A percentile compares a stretch with the other conserved stretches of the same genome.
Evolutionary conservation across 1,139 yeast species (phyloP).

Genomic region (Zygosaccharomyces sapae): DNA sequence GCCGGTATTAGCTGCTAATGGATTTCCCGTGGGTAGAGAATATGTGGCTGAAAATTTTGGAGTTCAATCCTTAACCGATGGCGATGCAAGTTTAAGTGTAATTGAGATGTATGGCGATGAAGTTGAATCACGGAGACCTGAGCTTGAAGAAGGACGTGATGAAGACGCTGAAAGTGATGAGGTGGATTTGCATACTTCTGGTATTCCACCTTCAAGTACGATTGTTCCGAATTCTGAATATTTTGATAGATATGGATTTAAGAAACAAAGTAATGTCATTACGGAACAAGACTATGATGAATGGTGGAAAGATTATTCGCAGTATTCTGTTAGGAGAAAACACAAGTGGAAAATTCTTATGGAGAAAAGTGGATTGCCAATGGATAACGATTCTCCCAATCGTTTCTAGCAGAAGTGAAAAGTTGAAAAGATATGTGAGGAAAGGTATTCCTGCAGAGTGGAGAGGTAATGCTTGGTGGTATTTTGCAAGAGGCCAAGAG

Average conservation of each 20-base stretch:
- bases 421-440: conserved; percentile 74
- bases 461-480: conserved; percentile 97
- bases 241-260: conserved; percentile 82
- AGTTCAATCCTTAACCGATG: conserved; percentile 16
- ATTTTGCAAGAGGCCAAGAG: conserved; percentile 89
- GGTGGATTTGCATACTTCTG: conserved; percentile 6
- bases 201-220: conserved; percentile 7
- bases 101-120: conserved; percentile 32
- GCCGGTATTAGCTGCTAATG: conserved; percentile 9
- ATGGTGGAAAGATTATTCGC: conserved; percentile 72
- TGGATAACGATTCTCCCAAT: conserved; percentile 38
- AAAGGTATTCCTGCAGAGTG: conserved; percentile 96
- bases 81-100: conserved; percentile 26
- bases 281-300: conserved; percentile 56
- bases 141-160: conserved; percentile 7
- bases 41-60: conserved; percentile 10
- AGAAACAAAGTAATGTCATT: conserved; percentile 54
- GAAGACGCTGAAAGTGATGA: conserved; percentile 16
- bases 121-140: conserved; percentile 18
- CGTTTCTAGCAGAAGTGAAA: conserved; percentile 75
- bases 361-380: conserved; percentile 61
- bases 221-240: conserved; percentile 22
- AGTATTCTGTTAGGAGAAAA: conserved; percentile 57
- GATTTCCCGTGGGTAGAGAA: conserved; percentile 6
- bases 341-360: conserved; percentile 70